A percentile compares a stretch with the other conserved stretches of the same genome.
phyloP scores from a whole-genome alignment of 148 eudicot genomes.

The Heliamphora exappendiculata region DNA sequence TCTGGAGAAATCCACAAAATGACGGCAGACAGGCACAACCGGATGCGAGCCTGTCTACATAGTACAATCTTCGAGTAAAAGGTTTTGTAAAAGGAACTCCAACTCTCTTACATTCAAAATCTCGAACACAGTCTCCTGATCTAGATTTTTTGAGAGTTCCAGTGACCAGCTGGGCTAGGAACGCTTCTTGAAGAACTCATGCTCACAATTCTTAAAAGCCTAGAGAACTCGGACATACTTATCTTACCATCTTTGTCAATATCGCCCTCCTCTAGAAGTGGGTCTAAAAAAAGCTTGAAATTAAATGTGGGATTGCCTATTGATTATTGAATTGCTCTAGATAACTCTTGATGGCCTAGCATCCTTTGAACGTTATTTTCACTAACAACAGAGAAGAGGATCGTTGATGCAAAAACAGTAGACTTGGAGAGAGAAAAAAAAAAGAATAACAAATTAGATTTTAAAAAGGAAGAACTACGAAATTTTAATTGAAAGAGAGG shows the following conservation, averaged over 20 bases:
- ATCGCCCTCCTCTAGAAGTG: conserved; percentile 87
- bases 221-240: conserved; percentile 77
- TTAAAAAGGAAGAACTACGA: no score
- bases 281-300: no score
- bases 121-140: background rate
- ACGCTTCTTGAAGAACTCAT: conserved; percentile 37
- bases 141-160: background rate
- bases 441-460: no score
- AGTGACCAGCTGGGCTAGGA: conserved; percentile 18
- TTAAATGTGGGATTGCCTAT: no score
- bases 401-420: no score
- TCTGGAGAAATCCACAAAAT: conserved; percentile 1
- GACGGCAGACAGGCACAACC: background rate
- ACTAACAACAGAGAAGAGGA: no score
- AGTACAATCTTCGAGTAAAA: conserved; percentile 1
- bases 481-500: no score
- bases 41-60: background rate
- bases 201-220: conserved; percentile 85
- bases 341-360: no score
- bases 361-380: no score
- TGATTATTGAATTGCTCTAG: no score
- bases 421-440: no score
- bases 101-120: background rate
- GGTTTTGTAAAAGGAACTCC: background rate
- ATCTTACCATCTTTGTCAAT: conserved; percentile 87